A percentile compares a stretch with the other conserved stretches of the same genome.
Evolutionary conservation across 2,329 filamentous ascomycete genomes (phyloP).

Genomic region (Cladosporium halotolerans): DNA sequence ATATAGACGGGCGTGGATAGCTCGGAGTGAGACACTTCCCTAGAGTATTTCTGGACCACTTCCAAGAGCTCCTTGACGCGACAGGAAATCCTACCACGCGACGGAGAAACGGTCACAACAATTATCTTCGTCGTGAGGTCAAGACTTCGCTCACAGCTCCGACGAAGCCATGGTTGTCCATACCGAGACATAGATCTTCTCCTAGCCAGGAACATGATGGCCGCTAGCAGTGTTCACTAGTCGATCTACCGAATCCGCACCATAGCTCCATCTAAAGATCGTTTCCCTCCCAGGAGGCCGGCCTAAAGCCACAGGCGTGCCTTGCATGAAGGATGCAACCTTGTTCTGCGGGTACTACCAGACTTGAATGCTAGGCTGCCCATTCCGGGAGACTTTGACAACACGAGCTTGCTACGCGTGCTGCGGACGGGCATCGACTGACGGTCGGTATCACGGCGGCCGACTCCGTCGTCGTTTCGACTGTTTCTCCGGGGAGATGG

Average conservation of each 20-base stretch:
- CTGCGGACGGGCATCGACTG: not conserved
- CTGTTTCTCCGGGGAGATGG: not conserved
- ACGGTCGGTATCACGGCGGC: not conserved
- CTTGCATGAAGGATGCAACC: conserved; percentile 10
- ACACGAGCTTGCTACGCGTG: not conserved
- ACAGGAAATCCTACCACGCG: not conserved
- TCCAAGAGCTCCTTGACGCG: not conserved
- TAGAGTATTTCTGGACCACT: not conserved
- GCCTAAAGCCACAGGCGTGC: not conserved
- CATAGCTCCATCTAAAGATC: not conserved
- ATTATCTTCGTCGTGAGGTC: not conserved
- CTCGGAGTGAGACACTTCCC: not conserved
- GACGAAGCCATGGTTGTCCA: not conserved
- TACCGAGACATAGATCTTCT: not conserved
- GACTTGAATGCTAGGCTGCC: not conserved
- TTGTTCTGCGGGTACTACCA: conserved; percentile 1
- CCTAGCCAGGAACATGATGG: conserved; percentile 9
- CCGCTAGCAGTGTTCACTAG: not conserved
- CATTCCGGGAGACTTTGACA: not conserved
- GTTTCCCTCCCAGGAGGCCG: not conserved
- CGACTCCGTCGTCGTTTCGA: not conserved
- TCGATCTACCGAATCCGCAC: conserved; percentile 1
- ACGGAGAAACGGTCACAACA: not conserved
- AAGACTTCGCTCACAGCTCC: not conserved
- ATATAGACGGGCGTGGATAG: not conserved